A percentile compares a stretch with the other conserved stretches of the same genome.
phyloP scores from a whole-genome alignment of 2,329 filamentous ascomycete species.

The Verticillium nubilum region DNA sequence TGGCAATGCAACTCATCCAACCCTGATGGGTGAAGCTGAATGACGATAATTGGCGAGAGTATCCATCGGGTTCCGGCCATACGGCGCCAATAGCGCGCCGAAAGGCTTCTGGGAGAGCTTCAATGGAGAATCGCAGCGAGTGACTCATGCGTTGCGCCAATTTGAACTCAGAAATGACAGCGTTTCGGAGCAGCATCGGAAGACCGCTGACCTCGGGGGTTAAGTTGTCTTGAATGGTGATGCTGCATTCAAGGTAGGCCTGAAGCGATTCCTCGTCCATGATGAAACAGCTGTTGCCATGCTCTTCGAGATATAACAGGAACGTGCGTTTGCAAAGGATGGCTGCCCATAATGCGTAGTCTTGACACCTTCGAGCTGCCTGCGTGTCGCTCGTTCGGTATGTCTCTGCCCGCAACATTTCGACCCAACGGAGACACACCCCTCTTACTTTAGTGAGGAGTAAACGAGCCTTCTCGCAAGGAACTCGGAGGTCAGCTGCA shows the following conservation, averaged over 20 bases:
- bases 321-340: slow-evolving; percentile 46
- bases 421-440: slow-evolving; percentile 45
- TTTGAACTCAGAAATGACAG: slow-evolving; percentile 41
- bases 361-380: slow-evolving; percentile 28
- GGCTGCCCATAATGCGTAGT: slow-evolving; percentile 47
- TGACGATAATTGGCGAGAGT: slow-evolving; percentile 2
- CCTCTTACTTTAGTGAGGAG: slow-evolving; percentile 36
- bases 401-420: slow-evolving; percentile 38
- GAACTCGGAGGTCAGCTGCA: background rate
- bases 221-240: slow-evolving; percentile 39
- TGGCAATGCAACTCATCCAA: slow-evolving; percentile 11
- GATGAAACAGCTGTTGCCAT: background rate
- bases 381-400: slow-evolving; percentile 28
- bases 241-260: slow-evolving; percentile 18
- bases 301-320: slow-evolving; percentile 7
- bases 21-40: slow-evolving; percentile 20
- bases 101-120: slow-evolving; percentile 16
- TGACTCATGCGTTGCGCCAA: slow-evolving; percentile 29
- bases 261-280: slow-evolving; percentile 11
- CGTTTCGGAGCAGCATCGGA: slow-evolving; percentile 23
- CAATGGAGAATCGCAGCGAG: slow-evolving; percentile 28
- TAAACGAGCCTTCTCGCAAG: slow-evolving; percentile 10
- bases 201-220: slow-evolving; percentile 28
- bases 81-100: slow-evolving; percentile 26
- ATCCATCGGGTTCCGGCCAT: slow-evolving; percentile 32